A percentile compares a stretch with the other conserved stretches of the same genome.
Evolutionary conservation across 345 rosid species (phyloP).

Genomic region (Isatis tinctoria): DNA sequence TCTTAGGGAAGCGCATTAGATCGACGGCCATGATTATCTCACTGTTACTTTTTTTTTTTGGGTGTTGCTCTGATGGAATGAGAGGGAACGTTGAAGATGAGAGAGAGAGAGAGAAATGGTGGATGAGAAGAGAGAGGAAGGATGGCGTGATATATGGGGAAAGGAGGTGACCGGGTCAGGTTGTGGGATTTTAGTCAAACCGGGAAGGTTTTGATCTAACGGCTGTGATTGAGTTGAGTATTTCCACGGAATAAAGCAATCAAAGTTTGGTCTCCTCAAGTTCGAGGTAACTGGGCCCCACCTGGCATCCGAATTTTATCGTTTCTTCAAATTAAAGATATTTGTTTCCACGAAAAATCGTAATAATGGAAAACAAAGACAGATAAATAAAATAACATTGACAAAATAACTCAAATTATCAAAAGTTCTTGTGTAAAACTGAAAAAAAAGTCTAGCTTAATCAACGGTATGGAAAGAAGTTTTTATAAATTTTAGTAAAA

Average conservation of each 20-base stretch:
- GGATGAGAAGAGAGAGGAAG: not conserved
- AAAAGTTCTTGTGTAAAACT: not conserved
- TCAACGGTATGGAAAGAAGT: not conserved
- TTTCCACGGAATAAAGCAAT: conserved; percentile 36
- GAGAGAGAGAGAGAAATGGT: not conserved
- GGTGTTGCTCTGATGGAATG: not conserved
- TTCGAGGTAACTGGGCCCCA: conserved; percentile 31
- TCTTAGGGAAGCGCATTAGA: conserved; percentile 51
- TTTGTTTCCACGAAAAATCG: not conserved
- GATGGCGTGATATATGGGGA: conserved; percentile 42
- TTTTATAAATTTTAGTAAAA: not conserved
- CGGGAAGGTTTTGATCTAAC: conserved; percentile 30
- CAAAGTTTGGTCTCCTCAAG: conserved; percentile 29
- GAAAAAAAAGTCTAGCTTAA: not conserved
- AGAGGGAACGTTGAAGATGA: conserved; percentile 16
- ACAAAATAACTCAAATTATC: not conserved
- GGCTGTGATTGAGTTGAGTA: conserved; percentile 35
- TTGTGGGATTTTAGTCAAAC: conserved; percentile 36
- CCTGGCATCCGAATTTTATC: not conserved
- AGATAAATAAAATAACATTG: not conserved
- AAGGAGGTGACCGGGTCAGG: conserved; percentile 44
- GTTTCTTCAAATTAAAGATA: conserved; percentile 6
- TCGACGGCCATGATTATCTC: conserved; percentile 55
- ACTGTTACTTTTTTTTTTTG: not conserved
- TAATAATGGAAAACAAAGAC: not conserved